phyloP scores from a whole-genome alignment of 2,329 filamentous ascomycete species.

The Fusarium sp. region DNA sequence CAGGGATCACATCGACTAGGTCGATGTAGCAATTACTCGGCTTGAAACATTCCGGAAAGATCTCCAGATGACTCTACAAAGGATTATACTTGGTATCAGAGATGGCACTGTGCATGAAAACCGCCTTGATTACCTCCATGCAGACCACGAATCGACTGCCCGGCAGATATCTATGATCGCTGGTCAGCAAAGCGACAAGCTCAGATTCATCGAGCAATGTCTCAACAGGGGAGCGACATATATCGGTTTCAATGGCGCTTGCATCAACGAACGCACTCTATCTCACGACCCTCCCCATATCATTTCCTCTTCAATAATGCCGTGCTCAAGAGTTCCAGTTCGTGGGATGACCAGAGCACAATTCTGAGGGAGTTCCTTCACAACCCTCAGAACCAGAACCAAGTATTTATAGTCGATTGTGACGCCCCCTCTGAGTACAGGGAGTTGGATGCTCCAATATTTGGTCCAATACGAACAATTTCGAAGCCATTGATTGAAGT shows the following conservation, averaged over 20 bases:
- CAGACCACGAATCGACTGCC: neutral
- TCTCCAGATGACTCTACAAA: neutral
- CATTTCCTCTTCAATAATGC: constrained; percentile 7
- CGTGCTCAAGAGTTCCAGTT: neutral
- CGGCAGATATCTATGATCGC: neutral
- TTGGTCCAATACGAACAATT: neutral
- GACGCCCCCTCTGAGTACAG: constrained; percentile 6
- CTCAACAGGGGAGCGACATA: constrained; percentile 10
- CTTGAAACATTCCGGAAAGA: neutral
- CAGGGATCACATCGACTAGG: neutral
- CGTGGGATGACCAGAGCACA: neutral
- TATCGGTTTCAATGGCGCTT: constrained; percentile 23
- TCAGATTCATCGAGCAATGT: constrained; percentile 3
- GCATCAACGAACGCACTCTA: neutral
- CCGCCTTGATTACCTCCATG: too few relatives aligned
- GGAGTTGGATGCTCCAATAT: neutral
- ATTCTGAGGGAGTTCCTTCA: constrained; percentile 6
- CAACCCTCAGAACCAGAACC: neutral
- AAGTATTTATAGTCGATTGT: constrained; percentile 28
- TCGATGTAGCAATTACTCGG: neutral
- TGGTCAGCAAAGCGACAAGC: constrained; percentile 19
- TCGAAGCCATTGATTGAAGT: neutral
- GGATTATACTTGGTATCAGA: neutral
- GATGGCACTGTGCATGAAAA: neutral
- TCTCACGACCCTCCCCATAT: neutral